Conservation (phyloP, 768 basidiomycete species). For the Bullera alba region DNA sequence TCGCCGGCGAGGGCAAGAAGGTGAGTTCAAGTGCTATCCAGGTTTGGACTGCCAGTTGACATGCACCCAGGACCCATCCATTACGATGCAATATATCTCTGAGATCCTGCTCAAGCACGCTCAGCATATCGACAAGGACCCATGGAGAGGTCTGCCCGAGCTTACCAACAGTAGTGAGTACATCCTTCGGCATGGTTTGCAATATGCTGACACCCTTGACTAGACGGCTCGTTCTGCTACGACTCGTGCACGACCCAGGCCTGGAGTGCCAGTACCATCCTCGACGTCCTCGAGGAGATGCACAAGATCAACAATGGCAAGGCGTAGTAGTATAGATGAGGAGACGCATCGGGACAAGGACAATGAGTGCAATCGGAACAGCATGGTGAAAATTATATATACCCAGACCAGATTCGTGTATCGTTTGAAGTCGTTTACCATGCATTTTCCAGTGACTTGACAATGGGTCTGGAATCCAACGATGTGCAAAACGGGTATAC, state of each 20-base stretch:
- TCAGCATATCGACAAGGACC: conserved; percentile 65
- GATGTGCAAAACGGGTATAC: background rate
- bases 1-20: conserved; percentile 60
- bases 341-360: too few species aligned
- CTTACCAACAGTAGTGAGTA: conserved; percentile 44
- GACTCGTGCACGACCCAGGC: conserved; percentile 94
- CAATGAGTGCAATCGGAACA: too few species aligned
- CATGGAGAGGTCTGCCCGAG: conserved; percentile 93
- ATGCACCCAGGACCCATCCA: conserved; percentile 55
- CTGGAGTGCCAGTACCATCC: conserved; percentile 86
- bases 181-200: background rate
- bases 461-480: too few species aligned
- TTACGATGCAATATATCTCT: conserved; percentile 75
- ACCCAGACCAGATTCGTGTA: too few species aligned
- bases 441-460: background rate
- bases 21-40: conserved; percentile 49
- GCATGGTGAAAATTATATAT: too few species aligned
- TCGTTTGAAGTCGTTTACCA: background rate
- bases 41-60: background rate
- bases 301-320: conserved; percentile 44
- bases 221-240: conserved; percentile 66
- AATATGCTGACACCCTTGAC: background rate
- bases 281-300: conserved; percentile 79
- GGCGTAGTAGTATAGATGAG: too few species aligned
- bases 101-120: conserved; percentile 64